phyloP scores from a whole-genome alignment of 2,329 filamentous ascomycete genomes.

The Calonectria pseudoreteaudii region DNA sequence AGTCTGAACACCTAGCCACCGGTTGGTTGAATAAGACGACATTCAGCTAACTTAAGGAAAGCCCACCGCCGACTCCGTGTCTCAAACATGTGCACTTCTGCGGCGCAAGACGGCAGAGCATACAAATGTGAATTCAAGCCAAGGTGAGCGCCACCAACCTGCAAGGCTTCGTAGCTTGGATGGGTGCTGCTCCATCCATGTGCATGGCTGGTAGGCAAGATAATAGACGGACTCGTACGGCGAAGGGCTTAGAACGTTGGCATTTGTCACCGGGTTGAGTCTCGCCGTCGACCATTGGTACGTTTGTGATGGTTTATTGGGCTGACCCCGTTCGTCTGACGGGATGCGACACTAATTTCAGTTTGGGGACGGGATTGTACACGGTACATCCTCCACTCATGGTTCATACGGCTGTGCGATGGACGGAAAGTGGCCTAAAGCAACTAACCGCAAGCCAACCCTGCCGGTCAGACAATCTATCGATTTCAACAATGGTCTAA shows the following conservation, averaged over 20 bases:
- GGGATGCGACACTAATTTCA: slow-evolving; percentile 20
- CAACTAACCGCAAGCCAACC: not conserved
- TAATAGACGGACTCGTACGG: slow-evolving; percentile 21
- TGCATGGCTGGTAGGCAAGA: slow-evolving; percentile 11
- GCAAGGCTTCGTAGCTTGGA: slow-evolving; percentile 14
- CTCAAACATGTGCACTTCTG: not conserved
- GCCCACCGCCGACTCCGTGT: not conserved
- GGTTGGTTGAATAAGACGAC: not conserved
- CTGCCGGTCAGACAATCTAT: slow-evolving; percentile 6
- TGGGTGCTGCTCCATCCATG: slow-evolving; percentile 6
- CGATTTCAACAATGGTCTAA: slow-evolving; percentile 11
- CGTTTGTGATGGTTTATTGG: slow-evolving; percentile 30
- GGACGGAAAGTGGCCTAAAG: not conserved
- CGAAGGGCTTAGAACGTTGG: slow-evolving; percentile 16
- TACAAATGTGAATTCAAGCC: not conserved
- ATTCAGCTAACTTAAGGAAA: not conserved
- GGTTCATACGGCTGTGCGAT: not conserved
- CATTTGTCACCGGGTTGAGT: slow-evolving; percentile 32
- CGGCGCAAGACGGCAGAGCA: not conserved
- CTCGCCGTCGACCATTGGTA: slow-evolving; percentile 33
- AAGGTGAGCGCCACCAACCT: slow-evolving; percentile 9
- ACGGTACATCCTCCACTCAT: not conserved
- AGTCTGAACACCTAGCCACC: not conserved
- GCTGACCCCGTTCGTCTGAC: not conserved
- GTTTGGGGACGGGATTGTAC: slow-evolving; percentile 1